A percentile compares a stretch with the other conserved stretches of the same genome.
Conservation (phyloP, 208 protist genomes). For the Angomonas ambiguus region DNA sequence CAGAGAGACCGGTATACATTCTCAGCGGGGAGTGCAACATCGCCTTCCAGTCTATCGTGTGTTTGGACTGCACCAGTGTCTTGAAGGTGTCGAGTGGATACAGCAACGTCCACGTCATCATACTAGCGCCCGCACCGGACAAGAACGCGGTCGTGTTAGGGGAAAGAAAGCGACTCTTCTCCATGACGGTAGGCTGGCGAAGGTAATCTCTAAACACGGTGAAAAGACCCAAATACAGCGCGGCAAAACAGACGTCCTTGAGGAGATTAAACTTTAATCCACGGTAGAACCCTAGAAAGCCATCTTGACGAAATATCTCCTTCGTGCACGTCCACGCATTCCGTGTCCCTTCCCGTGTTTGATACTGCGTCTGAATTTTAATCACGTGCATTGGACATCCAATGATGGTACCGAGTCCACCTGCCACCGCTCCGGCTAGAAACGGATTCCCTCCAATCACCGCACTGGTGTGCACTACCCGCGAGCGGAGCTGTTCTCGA, state of each 20-base stretch:
- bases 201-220: constrained; percentile 11
- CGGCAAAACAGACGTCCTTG: constrained; percentile 74
- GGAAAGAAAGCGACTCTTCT: neutral
- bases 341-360: constrained; percentile 33
- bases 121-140: constrained; percentile 51
- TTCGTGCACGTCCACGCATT: constrained; percentile 77
- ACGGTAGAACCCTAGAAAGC: constrained; percentile 69
- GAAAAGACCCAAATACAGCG: constrained; percentile 78
- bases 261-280: constrained; percentile 62
- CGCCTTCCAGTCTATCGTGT: constrained; percentile 17
- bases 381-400: constrained; percentile 88
- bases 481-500: neutral
- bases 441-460: constrained; percentile 46
- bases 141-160: constrained; percentile 35
- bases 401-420: constrained; percentile 79
- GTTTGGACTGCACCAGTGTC: constrained; percentile 74
- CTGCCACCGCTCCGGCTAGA: constrained; percentile 60
- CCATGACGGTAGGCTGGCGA: neutral
- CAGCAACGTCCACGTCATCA: constrained; percentile 70
- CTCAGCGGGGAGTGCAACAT: constrained; percentile 19
- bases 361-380: constrained; percentile 83
- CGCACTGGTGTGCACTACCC: constrained; percentile 7
- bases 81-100: constrained; percentile 87
- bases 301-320: constrained; percentile 53
- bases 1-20: constrained; percentile 66